These are phyloP conservation scores for Rhodamnia argentea DNA, from an alignment of 345 rosid genomes.

Conservation along the genomic window DNA sequence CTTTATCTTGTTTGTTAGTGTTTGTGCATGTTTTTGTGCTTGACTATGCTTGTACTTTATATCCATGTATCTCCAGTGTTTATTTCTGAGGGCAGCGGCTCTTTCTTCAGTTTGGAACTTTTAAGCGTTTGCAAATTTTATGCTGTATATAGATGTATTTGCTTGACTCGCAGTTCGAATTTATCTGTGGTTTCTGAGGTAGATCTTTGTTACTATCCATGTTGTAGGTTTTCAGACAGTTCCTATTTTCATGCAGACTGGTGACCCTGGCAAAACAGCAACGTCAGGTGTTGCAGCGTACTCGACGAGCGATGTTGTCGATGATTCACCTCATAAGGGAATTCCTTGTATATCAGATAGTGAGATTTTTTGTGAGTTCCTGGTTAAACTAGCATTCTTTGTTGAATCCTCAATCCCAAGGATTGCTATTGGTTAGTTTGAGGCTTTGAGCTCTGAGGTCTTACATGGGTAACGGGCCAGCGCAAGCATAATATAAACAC, in stretches of 20 bases:
- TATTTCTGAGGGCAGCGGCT: not conserved
- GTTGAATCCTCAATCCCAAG: not conserved
- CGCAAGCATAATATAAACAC: not conserved
- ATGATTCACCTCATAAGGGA: slow-evolving; percentile 78
- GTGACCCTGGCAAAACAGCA: slow-evolving; percentile 37
- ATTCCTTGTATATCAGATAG: not conserved
- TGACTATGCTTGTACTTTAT: not conserved
- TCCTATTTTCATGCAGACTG: slow-evolving; percentile 99
- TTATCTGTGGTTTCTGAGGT: slow-evolving; percentile 63
- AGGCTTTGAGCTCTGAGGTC: not conserved
- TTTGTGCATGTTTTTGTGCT: not conserved
- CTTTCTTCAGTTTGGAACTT: not conserved
- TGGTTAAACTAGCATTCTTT: not conserved
- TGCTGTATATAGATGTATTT: not conserved
- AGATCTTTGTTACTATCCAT: slow-evolving; percentile 69
- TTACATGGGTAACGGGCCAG: not conserved
- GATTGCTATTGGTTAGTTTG: not conserved
- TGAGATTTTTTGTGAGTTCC: not conserved
- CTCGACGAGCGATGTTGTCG: slow-evolving; percentile 33
- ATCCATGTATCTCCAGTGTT: not conserved
- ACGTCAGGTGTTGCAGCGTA: slow-evolving; percentile 32
- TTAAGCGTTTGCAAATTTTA: not conserved
- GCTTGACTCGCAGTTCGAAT: slow-evolving; percentile 1
- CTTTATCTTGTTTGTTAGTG: not conserved
- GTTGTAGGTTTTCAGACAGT: slow-evolving; percentile 98